Evolutionary conservation across 2,329 filamentous ascomycete genomes (phyloP), one percentile per base, ranked within the genome.

Genomic region (Nakataea oryzae): DNA sequence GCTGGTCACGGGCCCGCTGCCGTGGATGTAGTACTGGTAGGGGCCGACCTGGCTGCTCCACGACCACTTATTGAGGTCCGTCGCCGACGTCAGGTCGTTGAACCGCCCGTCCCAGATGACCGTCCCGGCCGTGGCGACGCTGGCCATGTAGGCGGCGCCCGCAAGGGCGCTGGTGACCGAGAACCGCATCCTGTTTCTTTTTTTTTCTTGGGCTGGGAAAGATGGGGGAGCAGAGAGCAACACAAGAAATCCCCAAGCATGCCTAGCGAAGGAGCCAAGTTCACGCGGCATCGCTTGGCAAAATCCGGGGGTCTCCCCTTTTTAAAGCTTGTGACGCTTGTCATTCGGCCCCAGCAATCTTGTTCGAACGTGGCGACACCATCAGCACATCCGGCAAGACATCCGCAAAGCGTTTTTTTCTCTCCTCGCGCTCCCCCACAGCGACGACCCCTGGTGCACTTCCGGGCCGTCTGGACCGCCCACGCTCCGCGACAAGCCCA

Each of bases 1-100:
- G 67, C 81, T 75, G 27, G 78, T 78, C 11, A 84, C 78, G 0
- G 74, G 60, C 11, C 78, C 80, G 6, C 76, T 75, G 47, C 88
- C 88, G 75, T 91, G 88, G 70, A 90, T 90, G 76, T 90, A 90
- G 78, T 88, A 90, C 73, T 90, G 87, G 74, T 88, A 91, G 0
- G 85, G 81, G 29, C 85, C 85, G 68, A 88, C 83, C 73, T 87
- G 82, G 72, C 85, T 88, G n/a, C 78, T 79, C 81, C 83, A 90
- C 4, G 81, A 85, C 86, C 86, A 88, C 54, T 80, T 79, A 67
- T 79, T 75, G 32, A 88, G 77, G 70, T 87, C 84, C 2, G 76
- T 67, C 55, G 78, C 78, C 11, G 79, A 75, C 21, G 75, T 74
- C 66, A 86, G 74, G 62, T 84, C 80, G 71, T 87, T 87, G 77